Conservation (phyloP, 371 early-diverging fungal species). For the Haplosporangium sp. region DNA sequence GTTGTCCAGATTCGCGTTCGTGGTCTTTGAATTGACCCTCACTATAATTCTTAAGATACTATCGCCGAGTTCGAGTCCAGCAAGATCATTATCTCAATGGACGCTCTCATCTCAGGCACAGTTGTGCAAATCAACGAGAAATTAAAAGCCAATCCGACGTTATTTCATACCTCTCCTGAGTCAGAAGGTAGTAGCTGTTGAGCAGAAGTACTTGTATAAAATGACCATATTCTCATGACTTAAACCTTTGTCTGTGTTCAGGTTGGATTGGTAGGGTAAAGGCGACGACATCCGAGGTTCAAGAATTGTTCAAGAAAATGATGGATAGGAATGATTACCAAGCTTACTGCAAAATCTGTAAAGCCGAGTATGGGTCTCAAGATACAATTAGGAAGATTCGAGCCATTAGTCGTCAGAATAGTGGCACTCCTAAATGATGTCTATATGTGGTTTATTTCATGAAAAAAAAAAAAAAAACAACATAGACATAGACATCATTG, state of each 20-base stretch:
- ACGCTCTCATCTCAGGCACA: neutral
- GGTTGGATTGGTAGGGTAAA: neutral
- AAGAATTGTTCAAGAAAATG: neutral
- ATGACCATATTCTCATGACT: neutral
- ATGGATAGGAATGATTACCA: neutral
- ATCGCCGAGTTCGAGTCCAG: neutral
- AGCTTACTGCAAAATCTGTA: neutral
- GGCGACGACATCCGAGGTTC: neutral
- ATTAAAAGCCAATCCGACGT: neutral
- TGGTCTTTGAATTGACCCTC: no score
- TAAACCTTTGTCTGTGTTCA: neutral
- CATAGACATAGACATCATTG: no score
- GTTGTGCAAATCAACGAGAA: neutral
- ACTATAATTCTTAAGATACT: neutral
- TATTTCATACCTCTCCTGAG: neutral
- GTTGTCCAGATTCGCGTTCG: no score
- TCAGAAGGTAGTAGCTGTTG: neutral
- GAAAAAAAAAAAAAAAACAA: no score
- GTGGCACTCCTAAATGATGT: no score
- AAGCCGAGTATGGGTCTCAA: neutral
- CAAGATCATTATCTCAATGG: neutral
- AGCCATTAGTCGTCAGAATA: neutral
- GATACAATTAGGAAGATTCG: neutral
- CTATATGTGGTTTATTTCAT: no score
- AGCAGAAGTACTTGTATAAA: no score